phyloP scores from a whole-genome alignment of 805 yeast species.

The Candida insectalens region DNA sequence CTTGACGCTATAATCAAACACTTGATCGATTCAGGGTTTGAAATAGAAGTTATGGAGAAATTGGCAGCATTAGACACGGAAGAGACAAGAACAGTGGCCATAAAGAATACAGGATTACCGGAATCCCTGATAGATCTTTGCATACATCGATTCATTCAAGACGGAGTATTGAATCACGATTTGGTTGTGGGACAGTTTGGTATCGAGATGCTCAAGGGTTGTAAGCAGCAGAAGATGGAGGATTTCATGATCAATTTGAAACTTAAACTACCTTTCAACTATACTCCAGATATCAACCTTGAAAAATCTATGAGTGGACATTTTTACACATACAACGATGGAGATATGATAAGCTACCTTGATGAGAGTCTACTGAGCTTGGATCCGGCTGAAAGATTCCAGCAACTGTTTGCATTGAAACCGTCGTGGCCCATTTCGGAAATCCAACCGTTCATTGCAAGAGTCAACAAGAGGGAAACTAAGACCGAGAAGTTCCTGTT shows the following conservation, averaged over 20 bases:
- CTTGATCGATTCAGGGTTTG: constrained; percentile 1
- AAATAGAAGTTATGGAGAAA: constrained; percentile 5
- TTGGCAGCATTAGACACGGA: neutral
- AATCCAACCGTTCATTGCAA: constrained; percentile 52
- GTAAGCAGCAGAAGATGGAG: constrained; percentile 17
- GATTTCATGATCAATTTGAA: constrained; percentile 61
- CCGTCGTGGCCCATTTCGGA: constrained; percentile 53
- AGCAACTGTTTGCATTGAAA: constrained; percentile 43
- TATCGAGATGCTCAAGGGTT: constrained; percentile 9
- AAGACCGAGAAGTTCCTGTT: constrained; percentile 50
- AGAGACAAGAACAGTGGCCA: neutral
- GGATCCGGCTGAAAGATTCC: constrained; percentile 40
- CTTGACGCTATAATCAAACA: constrained; percentile 1
- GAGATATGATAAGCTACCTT: constrained; percentile 41
- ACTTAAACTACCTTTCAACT: constrained; percentile 50
- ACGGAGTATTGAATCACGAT: constrained; percentile 4
- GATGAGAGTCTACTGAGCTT: constrained; percentile 37
- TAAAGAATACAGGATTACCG: neutral
- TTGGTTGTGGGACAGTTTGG: constrained; percentile 4
- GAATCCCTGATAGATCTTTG: constrained; percentile 2
- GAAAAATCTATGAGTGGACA: constrained; percentile 33
- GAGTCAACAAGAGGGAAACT: constrained; percentile 41
- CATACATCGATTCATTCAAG: neutral
- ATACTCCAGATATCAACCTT: constrained; percentile 39
- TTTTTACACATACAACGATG: constrained; percentile 18